A percentile compares a stretch with the other conserved stretches of the same genome.
Conservation (phyloP, 768 basidiomycete genomes). For the Atractiella rhizophila region DNA sequence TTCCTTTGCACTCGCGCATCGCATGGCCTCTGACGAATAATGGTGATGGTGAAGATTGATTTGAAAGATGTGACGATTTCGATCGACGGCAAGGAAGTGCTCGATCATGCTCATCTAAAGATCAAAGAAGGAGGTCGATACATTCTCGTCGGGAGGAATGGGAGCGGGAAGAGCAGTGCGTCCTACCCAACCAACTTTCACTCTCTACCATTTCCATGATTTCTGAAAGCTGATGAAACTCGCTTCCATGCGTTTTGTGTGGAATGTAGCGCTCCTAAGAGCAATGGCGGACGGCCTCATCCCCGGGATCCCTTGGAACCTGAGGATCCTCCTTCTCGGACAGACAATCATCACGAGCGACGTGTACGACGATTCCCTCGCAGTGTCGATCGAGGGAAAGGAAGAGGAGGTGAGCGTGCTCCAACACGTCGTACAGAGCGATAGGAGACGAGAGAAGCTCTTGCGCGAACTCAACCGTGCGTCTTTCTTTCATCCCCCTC, state of each 20-base stretch:
- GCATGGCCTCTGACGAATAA: too few relatives aligned
- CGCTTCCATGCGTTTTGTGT: slow-evolving; percentile 26
- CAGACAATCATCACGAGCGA: too few relatives aligned
- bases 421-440: slow-evolving; percentile 28
- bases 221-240: slow-evolving; percentile 14
- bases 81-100: slow-evolving; percentile 30
- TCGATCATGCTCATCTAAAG: slow-evolving; percentile 28
- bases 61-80: slow-evolving; percentile 31
- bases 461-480: not conserved
- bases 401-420: slow-evolving; percentile 20
- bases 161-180: slow-evolving; percentile 34
- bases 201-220: slow-evolving; percentile 12
- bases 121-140: slow-evolving; percentile 25
- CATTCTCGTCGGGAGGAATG: slow-evolving; percentile 32
- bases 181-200: slow-evolving; percentile 20
- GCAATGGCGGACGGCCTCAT: slow-evolving; percentile 2
- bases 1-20: too few relatives aligned
- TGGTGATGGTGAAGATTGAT: slow-evolving; percentile 34
- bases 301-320: not conserved
- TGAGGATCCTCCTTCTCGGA: not conserved
- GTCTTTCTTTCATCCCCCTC: too few relatives aligned
- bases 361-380: slow-evolving; percentile 2
- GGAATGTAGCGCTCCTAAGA: too few relatives aligned
- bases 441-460: slow-evolving; percentile 19
- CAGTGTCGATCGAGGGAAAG: slow-evolving; percentile 5